These are phyloP conservation scores for Theobroma cacao DNA, from an alignment of 345 rosid species.

Conservation along the genomic window DNA sequence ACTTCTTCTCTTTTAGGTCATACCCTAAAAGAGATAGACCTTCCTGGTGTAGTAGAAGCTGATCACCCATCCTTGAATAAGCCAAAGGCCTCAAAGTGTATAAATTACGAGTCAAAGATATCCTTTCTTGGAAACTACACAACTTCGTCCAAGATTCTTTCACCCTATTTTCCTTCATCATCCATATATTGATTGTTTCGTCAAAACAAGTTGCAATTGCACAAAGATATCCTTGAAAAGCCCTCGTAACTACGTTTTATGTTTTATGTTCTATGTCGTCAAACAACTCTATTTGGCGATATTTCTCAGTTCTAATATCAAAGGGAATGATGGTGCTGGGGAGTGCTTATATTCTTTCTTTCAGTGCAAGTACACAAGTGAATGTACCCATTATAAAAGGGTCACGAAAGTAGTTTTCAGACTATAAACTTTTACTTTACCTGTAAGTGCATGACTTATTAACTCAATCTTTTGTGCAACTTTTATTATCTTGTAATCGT, in stretches of 20 bases:
- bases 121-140: neutral
- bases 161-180: neutral
- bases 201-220: neutral
- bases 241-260: neutral
- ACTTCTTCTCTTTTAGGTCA: too few relatives aligned
- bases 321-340: neutral
- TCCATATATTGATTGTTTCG: neutral
- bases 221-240: neutral
- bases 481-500: neutral
- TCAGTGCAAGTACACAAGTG: neutral
- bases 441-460: too few relatives aligned
- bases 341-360: accelerated
- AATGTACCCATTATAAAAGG: too few relatives aligned
- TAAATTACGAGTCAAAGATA: too few relatives aligned
- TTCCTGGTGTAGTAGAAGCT: too few relatives aligned
- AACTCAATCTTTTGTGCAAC: too few relatives aligned
- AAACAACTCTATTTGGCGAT: neutral
- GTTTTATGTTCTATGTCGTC: neutral
- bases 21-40: too few relatives aligned
- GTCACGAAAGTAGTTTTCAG: neutral
- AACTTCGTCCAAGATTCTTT: neutral
- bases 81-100: too few relatives aligned
- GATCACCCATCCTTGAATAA: too few relatives aligned
- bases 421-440: neutral
- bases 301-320: neutral